Evolutionary conservation across 2,329 filamentous ascomycete species (phyloP), one percentile per base, ranked within the genome.

Genomic region (Talaromyces atroroseus): DNA sequence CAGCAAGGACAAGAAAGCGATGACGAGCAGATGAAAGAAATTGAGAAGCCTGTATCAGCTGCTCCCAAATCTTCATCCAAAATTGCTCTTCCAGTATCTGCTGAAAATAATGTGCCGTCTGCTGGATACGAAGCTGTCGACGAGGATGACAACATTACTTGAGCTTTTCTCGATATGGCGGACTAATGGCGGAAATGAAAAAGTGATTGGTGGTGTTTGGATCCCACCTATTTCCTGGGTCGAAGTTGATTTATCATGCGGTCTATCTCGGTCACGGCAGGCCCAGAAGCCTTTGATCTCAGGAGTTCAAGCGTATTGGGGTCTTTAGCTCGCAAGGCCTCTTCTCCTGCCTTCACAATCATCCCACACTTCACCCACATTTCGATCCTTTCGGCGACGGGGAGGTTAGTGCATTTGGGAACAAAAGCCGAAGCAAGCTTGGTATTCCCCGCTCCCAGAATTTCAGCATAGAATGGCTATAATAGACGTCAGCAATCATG

Each of bases 341-440:
- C 94, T 74, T 97, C 92, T 3, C 88, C 94, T 2, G 94, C 94
- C 74, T 90, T 91, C 26, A 88, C 82, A 46, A 90, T 79, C 85
- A 96, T 83, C 18, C 92, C 92, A 71, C 94, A 97, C 75, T 96
- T 96, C 65, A 95, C 86, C 82, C 92, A 99, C 92, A 99, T 96
- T 63, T 87, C 83, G 55, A 96, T 86, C 3, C 86, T 79, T 64
- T 91, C 88, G 2, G 83, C 80, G 1, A 82, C 78, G 46, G 85
- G 81, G 48, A 95, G 70, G 55, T 80, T 79, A 16, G 86, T 87
- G 76, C 92, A 96, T 73, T 97, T 97, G 2, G 90, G 85, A 52
- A 97, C 85, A 72, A 96, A 97, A 5, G 84, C 71, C 0, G 87
- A 83, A 1, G 94, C 94, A 16, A 96, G 80, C 59, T 92, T 88